Base-by-base conservation (phyloP, 306 rosid genomes). In the Cyclanthera cordifolia region DNA sequence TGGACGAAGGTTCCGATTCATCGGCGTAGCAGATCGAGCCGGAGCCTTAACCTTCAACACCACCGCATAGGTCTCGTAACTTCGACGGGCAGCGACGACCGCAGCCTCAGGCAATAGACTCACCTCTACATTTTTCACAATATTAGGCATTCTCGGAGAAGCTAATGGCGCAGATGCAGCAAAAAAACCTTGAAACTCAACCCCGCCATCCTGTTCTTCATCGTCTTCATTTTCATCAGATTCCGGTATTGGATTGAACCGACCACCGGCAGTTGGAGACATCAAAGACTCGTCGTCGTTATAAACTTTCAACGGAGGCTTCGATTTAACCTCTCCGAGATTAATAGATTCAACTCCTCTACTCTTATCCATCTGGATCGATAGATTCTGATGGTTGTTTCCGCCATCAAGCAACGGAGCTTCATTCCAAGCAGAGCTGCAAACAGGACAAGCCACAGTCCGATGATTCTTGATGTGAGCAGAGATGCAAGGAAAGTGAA, bases 191-290 rank as follows among this genome's bases (percentile, higher is more conserved):
- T 83, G 88, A 58, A 90, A 94, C 79, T 86, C 88, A 0, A 67
- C 51, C 12, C 80, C 63, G 21, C n/a, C 67, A 67, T 80, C 72
- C 8, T 72, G 76, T n/a, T 77, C 76, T 15, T 80, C 83, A 12
- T 75, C 79, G 19, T 86, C 87, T 0, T 92, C 98, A 74, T 85
- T 78, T 69, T 93, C 92, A 19, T 83, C 96, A 2, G 95, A 86
- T 76, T 94, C 99, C 0, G 96, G 99, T 25, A 94, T 94, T 1
- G 99, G 91, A 64, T 86, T 88, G 87, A 90, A 94, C 6, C 90
- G 78, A 2, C 85, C 83, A 1, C 83, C 83, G 1, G 86, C 82
- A 8, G 87, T 77, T 0, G 92, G 91, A 43, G 95, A 90, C 80
- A 77, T 73, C 37, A 94, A 80, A 2, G 97, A 90, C 72, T 94